Conservation (phyloP, 2,329 filamentous ascomycete genomes). For the Fusarium nurragi region DNA sequence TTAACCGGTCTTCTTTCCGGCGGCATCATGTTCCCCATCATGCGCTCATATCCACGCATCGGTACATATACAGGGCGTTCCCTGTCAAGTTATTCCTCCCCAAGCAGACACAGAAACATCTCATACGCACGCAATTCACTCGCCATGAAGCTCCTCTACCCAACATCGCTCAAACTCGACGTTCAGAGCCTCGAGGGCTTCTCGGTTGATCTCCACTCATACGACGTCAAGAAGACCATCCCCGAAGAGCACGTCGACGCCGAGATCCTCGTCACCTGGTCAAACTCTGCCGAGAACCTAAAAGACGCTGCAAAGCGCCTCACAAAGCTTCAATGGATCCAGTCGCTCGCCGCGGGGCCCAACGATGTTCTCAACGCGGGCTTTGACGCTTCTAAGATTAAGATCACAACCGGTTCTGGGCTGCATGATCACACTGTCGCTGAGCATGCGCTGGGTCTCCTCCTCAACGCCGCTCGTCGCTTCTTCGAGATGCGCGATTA, state of each 20-base stretch:
- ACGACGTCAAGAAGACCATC: constrained; percentile 66
- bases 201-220: constrained; percentile 64
- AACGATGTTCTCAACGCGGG: constrained; percentile 71
- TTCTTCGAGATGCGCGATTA: constrained; percentile 72
- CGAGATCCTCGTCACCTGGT: constrained; percentile 69
- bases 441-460: constrained; percentile 69
- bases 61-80: constrained; percentile 33
- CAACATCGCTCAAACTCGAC: constrained; percentile 69
- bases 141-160: constrained; percentile 72
- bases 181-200: constrained; percentile 65
- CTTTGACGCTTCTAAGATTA: constrained; percentile 61
- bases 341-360: constrained; percentile 71
- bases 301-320: constrained; percentile 64
- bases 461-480: constrained; percentile 63
- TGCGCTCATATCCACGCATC: constrained; percentile 29
- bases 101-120: neutral
- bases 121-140: neutral
- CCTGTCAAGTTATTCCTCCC: neutral
- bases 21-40: constrained; percentile 13
- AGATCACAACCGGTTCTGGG: constrained; percentile 69
- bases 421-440: constrained; percentile 72
- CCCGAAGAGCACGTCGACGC: constrained; percentile 68
- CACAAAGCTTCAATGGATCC: constrained; percentile 70
- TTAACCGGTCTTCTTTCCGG: constrained; percentile 39
- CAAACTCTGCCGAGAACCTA: constrained; percentile 67